These are phyloP conservation scores for Martensiomyces pterosporus DNA, from an alignment of 192 early-diverging fungal genomes.

Conservation along the genomic window DNA sequence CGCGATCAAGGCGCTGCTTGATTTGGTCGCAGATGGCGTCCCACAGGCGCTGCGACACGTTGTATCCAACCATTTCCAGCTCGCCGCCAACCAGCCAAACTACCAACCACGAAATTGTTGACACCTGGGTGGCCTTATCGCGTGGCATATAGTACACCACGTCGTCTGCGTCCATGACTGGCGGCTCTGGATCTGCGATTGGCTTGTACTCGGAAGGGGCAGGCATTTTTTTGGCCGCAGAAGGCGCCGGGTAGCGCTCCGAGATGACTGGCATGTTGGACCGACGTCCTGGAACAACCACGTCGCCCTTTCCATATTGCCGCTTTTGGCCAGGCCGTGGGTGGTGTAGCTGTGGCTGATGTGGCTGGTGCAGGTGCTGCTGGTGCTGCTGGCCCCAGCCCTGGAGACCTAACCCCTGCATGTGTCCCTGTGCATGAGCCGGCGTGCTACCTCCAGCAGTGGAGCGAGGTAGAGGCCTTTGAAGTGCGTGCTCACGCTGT, in stretches of 20 bases:
- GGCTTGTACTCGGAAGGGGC: conserved; percentile 47
- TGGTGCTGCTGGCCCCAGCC: conserved; percentile 20
- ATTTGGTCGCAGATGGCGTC: conserved; percentile 42
- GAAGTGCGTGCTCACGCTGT: neutral
- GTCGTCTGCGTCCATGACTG: conserved; percentile 22
- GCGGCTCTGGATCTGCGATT: conserved; percentile 39
- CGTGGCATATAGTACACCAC: conserved; percentile 28
- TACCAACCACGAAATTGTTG: conserved; percentile 37
- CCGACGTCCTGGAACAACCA: too few species aligned
- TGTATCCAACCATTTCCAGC: conserved; percentile 53
- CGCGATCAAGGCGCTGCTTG: conserved; percentile 46
- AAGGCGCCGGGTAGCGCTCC: conserved; percentile 4
- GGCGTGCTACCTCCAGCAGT: conserved; percentile 7
- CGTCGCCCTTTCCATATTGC: too few species aligned
- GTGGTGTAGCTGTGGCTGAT: conserved; percentile 11
- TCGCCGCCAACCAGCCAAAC: conserved; percentile 51
- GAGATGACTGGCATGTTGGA: conserved; percentile 13
- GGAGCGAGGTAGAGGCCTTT: conserved; percentile 25
- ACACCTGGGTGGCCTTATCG: conserved; percentile 8
- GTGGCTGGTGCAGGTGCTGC: too few species aligned
- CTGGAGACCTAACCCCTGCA: conserved; percentile 42
- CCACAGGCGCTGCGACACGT: conserved; percentile 45
- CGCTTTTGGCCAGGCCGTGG: too few species aligned
- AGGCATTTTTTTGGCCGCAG: conserved; percentile 21
- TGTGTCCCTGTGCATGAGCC: conserved; percentile 1